Conservation (phyloP, 305 asterid genomes). For the Ruellia speciosa region DNA sequence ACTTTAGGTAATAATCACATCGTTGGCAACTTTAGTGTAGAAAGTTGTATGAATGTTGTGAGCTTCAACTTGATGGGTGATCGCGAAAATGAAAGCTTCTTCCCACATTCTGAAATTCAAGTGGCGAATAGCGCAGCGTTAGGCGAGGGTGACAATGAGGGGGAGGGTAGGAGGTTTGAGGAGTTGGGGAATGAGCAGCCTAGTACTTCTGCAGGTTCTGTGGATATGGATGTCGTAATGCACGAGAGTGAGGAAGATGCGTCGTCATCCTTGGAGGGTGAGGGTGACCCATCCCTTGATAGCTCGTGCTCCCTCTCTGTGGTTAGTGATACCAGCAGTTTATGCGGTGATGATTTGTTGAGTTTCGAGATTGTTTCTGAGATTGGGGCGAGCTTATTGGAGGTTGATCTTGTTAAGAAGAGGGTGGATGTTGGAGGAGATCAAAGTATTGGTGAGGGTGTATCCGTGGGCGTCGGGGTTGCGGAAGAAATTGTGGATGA, state of each 20-base stretch:
- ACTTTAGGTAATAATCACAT: slow-evolving; percentile 41
- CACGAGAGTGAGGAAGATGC: slow-evolving; percentile 70
- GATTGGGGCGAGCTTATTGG: slow-evolving; percentile 29
- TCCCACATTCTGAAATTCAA: slow-evolving; percentile 28
- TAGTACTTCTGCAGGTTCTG: too few species aligned
- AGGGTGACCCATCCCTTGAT: slow-evolving; percentile 34
- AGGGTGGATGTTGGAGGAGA: slow-evolving; percentile 20
- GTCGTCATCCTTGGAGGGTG: slow-evolving; percentile 53
- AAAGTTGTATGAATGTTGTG: slow-evolving; percentile 37
- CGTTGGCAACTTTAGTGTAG: slow-evolving; percentile 29
- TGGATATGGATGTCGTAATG: slow-evolving; percentile 5
- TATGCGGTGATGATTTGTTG: slow-evolving; percentile 64
- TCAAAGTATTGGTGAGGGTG: slow-evolving; percentile 23
- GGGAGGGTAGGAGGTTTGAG: too few species aligned
- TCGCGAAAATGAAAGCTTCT: slow-evolving; percentile 21
- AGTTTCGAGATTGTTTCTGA: slow-evolving; percentile 34
- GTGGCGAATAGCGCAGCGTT: slow-evolving; percentile 14
- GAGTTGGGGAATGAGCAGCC: too few species aligned
- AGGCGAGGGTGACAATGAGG: too few species aligned
- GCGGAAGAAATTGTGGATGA: slow-evolving; percentile 28
- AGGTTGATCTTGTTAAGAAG: slow-evolving; percentile 36
- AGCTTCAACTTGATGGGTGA: slow-evolving; percentile 40
- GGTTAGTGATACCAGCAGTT: slow-evolving; percentile 77
- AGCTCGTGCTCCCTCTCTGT: slow-evolving; percentile 55
- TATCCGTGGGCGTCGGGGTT: slow-evolving; percentile 13